Conservation (phyloP, 2,329 filamentous ascomycete genomes). For the Hirsutella minnesotensis region DNA sequence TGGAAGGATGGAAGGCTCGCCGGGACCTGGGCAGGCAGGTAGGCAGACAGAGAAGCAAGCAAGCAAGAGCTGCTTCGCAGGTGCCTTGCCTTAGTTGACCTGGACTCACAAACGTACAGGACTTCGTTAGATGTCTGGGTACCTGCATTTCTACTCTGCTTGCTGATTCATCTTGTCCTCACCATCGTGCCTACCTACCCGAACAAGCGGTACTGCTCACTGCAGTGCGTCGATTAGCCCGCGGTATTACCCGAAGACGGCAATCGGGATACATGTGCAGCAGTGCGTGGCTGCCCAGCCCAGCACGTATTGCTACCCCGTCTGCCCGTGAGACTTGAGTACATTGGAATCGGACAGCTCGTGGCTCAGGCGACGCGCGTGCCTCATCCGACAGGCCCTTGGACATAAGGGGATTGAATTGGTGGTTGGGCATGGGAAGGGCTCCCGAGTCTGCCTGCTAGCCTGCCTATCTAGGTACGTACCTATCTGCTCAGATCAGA, state of each 20-base stretch:
- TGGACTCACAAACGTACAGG: neutral
- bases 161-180: neutral
- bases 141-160: neutral
- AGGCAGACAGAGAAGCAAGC: neutral
- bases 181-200: neutral
- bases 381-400: no score
- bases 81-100: neutral
- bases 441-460: no score
- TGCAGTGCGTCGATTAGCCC: no score
- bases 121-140: neutral
- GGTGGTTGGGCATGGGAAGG: no score
- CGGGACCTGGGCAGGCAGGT: no score
- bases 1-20: no score
- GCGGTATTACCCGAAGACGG: neutral
- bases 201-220: neutral
- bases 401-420: no score
- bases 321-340: no score
- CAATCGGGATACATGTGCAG: constrained; percentile 12
- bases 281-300: constrained; percentile 25
- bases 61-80: no score
- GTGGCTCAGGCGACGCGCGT: no score
- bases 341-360: neutral
- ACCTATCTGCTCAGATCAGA: no score
- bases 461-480: no score
- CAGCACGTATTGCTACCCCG: constrained; percentile 16